Percentiles rank a stretch among this genome's conserved stretches.
phyloP scores from a whole-genome alignment of 2,329 filamentous ascomycete genomes.

The Clonostachys sp. region DNA sequence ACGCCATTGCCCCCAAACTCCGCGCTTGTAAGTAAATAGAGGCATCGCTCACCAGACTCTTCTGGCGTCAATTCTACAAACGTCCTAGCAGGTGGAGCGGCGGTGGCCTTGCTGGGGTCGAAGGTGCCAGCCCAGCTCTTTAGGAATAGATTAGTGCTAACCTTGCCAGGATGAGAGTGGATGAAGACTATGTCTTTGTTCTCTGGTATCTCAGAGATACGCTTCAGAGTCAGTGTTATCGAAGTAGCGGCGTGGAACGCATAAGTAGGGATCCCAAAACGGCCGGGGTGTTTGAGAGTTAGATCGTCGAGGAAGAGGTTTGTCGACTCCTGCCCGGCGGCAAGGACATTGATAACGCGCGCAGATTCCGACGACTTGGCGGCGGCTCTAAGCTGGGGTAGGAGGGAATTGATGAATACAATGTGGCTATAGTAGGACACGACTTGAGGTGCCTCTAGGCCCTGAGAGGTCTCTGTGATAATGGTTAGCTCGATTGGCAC shows the following conservation, averaged over 20 bases:
- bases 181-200: background rate
- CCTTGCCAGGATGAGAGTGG: slow-evolving; percentile 1
- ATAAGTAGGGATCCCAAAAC: background rate
- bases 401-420: background rate
- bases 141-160: background rate
- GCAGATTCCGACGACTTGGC: background rate
- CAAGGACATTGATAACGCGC: slow-evolving; percentile 1
- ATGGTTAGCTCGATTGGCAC: too few species aligned
- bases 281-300: background rate
- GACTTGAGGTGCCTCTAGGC: background rate
- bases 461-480: background rate
- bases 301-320: background rate
- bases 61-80: background rate
- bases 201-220: background rate
- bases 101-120: too few species aligned
- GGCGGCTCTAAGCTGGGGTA: background rate
- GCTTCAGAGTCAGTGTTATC: background rate
- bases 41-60: background rate
- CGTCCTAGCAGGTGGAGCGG: too few species aligned
- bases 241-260: background rate
- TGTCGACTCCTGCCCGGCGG: slow-evolving; percentile 1
- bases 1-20: background rate
- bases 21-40: background rate
- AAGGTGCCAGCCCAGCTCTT: background rate
- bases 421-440: background rate